phyloP scores from a whole-genome alignment of 2,329 filamentous ascomycete species.

The Apiospora marii region DNA sequence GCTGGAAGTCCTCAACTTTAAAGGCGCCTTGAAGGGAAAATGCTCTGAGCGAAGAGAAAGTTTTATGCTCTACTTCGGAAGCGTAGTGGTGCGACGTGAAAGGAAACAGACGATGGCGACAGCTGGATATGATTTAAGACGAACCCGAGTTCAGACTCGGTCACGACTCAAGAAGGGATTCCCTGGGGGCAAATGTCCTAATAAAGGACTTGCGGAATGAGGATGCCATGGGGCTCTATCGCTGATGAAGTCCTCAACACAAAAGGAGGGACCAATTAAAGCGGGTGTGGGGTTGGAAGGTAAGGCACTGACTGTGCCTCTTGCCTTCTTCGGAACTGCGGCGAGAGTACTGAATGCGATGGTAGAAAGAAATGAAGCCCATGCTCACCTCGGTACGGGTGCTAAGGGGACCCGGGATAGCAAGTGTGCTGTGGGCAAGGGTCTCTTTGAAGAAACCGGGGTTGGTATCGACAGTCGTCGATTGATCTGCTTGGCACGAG shows the following conservation, averaged over 20 bases:
- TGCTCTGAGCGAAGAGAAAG: not conserved
- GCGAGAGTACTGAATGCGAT: slow-evolving; percentile 2
- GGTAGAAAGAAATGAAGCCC: slow-evolving; percentile 16
- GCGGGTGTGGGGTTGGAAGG: not conserved
- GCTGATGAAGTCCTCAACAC: not conserved
- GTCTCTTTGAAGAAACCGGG: not conserved
- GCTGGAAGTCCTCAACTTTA: not conserved
- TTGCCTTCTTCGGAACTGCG: slow-evolving; percentile 17
- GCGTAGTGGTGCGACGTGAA: slow-evolving; percentile 8
- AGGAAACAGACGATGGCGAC: slow-evolving; percentile 5
- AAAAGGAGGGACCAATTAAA: slow-evolving; percentile 16
- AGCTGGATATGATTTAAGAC: not conserved
- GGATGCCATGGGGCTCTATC: slow-evolving; percentile 8
- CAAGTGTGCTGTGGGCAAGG: not conserved
- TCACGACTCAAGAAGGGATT: slow-evolving; percentile 1
- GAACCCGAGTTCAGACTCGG: not conserved
- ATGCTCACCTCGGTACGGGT: slow-evolving; percentile 7
- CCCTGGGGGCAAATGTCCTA: not conserved
- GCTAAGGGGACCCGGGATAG: not conserved
- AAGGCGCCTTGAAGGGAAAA: not conserved
- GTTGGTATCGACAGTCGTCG: not conserved
- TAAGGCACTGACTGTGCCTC: not conserved
- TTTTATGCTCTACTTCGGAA: slow-evolving; percentile 15
- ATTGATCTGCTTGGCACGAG: slow-evolving; percentile 5
- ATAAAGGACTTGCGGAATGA: slow-evolving; percentile 11